Evolutionary conservation across 768 basidiomycete species (phyloP).

Genomic region (Artomyces pyxidatus): DNA sequence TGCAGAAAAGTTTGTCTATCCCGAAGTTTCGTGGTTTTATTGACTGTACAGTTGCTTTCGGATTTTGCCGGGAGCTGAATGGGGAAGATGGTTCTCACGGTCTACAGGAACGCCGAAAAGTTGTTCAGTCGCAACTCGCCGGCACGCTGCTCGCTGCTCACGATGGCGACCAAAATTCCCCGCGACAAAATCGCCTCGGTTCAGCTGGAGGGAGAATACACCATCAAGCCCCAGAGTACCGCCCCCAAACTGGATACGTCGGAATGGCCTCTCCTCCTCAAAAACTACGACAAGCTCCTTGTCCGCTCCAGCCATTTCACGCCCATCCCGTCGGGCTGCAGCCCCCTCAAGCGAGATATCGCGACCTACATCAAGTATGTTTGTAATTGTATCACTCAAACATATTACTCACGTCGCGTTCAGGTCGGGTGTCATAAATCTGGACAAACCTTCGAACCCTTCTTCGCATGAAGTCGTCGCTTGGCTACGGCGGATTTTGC

Average conservation of each 20-base stretch:
- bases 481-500: conserved; percentile 94
- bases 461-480: conserved; percentile 99
- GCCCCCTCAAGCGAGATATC: conserved; percentile 93
- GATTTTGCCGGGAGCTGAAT: background rate
- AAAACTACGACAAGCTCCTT: conserved; percentile 97
- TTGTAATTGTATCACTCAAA: background rate
- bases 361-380: conserved; percentile 80
- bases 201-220: conserved; percentile 66
- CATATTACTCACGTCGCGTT: background rate
- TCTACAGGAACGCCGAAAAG: background rate
- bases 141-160: background rate
- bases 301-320: conserved; percentile 96
- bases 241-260: conserved; percentile 86
- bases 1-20: conserved; percentile 7
- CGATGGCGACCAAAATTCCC: conserved; percentile 44
- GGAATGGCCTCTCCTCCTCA: conserved; percentile 94
- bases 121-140: background rate
- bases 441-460: conserved; percentile 99
- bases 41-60: conserved; percentile 45
- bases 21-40: background rate
- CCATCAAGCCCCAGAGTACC: conserved; percentile 72
- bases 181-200: conserved; percentile 65
- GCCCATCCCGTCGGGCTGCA: conserved; percentile 90
- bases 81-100: background rate
- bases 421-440: conserved; percentile 96